Evolutionary conservation across 2,329 filamentous ascomycete species (phyloP).

Genomic region (Zasmidium citrigriseum): DNA sequence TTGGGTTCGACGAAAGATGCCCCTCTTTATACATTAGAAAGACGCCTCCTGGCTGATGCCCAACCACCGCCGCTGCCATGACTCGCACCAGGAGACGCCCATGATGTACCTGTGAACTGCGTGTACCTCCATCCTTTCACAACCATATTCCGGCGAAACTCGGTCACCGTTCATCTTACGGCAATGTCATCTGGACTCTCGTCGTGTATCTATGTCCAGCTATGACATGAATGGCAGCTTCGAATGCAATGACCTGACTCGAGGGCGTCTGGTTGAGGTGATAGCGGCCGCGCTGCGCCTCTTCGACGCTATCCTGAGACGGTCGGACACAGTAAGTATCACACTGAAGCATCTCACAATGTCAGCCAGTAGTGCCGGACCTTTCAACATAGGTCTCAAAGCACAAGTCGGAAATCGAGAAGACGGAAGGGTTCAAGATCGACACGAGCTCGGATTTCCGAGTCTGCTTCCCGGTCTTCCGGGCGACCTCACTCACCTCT

Average conservation of each 20-base stretch:
- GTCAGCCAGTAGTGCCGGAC: no score
- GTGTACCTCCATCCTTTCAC: neutral
- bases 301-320: no score
- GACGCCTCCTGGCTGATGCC: neutral
- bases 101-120: neutral
- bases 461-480: no score
- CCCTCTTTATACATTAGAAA: neutral
- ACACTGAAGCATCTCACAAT: no score
- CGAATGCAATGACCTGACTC: neutral
- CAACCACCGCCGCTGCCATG: neutral
- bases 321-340: no score
- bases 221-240: no score
- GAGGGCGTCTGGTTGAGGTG: neutral
- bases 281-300: neutral
- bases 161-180: neutral
- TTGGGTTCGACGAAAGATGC: neutral
- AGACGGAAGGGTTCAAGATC: no score
- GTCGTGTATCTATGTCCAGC: no score
- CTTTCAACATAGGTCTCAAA: no score
- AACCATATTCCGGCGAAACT: neutral
- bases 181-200: neutral
- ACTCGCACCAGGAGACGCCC: neutral
- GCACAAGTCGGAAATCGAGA: no score
- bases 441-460: no score
- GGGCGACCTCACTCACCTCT: no score